Percentiles rank a stretch among this genome's conserved stretches.
These are phyloP conservation scores for Talaromyces sp. DNA, from an alignment of 2,329 filamentous ascomycete species.

Conservation along the genomic window DNA sequence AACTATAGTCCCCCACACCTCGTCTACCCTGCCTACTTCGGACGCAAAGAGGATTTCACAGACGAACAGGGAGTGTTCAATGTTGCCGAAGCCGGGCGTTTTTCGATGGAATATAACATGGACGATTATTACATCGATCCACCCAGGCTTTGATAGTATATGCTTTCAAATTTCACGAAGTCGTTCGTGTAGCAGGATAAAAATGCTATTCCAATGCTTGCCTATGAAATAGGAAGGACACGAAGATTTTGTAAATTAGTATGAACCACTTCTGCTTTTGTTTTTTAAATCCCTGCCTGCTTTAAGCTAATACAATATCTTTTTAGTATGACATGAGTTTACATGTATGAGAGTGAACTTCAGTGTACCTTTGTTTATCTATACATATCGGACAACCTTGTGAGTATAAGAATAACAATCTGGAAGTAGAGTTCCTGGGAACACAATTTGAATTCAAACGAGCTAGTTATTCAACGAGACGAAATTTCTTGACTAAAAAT, in stretches of 20 bases:
- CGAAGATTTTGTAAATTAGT: neutral
- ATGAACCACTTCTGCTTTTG: neutral
- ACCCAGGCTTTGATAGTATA: neutral
- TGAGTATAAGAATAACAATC: neutral
- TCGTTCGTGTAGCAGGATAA: neutral
- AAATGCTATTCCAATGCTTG: too few relatives aligned
- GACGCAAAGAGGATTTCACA: slow-evolving; percentile 10
- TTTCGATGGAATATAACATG: neutral
- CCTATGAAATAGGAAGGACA: too few relatives aligned
- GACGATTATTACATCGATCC: neutral
- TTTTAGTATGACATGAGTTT: neutral
- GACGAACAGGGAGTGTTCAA: slow-evolving; percentile 6
- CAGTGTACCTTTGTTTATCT: neutral
- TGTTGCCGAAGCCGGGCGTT: neutral
- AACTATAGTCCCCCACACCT: neutral
- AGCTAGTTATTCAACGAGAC: neutral
- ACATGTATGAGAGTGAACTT: neutral
- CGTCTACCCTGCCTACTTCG: slow-evolving; percentile 3
- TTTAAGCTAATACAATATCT: neutral
- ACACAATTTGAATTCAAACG: neutral
- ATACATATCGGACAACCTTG: neutral
- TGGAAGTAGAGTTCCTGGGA: neutral
- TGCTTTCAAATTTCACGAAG: neutral
- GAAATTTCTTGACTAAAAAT: neutral
- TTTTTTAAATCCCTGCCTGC: neutral